Conservation (phyloP, 305 asterid species). For the Solanum hybrid region DNA sequence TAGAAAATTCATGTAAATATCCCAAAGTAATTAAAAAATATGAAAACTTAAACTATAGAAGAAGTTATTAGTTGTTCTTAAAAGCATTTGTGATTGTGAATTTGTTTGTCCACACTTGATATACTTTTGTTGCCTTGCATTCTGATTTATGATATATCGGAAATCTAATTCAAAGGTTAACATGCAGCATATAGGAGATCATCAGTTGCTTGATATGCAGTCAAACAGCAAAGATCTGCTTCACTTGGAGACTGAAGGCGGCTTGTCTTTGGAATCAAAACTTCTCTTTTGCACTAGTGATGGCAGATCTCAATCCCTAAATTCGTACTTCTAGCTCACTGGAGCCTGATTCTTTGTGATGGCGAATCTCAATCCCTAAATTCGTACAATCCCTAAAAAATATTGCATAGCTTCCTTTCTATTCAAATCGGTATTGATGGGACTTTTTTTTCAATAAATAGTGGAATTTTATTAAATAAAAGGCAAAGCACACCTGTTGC, state of each 20-base stretch:
- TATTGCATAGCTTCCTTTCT: background rate
- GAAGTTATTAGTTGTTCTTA: too few species aligned
- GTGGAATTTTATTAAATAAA: background rate
- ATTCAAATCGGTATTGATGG: background rate
- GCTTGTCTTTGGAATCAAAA: slow-evolving; percentile 18
- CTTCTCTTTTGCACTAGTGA: slow-evolving; percentile 15
- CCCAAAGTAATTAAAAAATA: too few species aligned
- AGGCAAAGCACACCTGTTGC: background rate
- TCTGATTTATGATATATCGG: too few species aligned
- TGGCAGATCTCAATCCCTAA: background rate
- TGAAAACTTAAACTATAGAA: too few species aligned
- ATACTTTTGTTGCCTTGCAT: too few species aligned
- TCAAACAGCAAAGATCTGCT: slow-evolving; percentile 18
- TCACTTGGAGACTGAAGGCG: slow-evolving; percentile 12
- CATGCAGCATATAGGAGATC: background rate
- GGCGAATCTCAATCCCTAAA: too few species aligned
- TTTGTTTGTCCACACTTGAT: too few species aligned
- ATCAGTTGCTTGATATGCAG: background rate
- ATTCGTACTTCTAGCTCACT: too few species aligned
- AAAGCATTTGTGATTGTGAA: too few species aligned
- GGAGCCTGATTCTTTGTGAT: too few species aligned
- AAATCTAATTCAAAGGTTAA: too few species aligned
- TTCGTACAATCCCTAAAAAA: background rate
- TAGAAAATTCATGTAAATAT: too few species aligned
- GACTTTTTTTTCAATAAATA: background rate